Base-by-base conservation (phyloP, 2,329 filamentous ascomycete species). In the Pseudomassariella vexata region DNA sequence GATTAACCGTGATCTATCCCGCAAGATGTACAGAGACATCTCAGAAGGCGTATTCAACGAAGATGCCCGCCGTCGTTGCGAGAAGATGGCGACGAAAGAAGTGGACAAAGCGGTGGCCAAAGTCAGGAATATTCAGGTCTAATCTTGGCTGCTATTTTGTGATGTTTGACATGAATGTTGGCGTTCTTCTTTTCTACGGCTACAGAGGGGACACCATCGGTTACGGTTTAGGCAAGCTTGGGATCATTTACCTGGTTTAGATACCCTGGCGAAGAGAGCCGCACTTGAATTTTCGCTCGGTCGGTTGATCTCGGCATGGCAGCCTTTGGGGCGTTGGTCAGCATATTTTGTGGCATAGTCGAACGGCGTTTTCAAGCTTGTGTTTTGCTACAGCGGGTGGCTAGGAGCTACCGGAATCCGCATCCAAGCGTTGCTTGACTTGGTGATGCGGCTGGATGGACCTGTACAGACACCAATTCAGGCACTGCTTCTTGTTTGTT, bases 1-100 rank as follows among this genome's bases (percentile, higher is more conserved):
- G 35, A 95, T 96, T 60, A 96, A 96, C 54, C 81, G 88, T 40
- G 82, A 84, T 38, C 80, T 96, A 20, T 95, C 87, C 24, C 82
- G 87, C 36, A 85, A 82, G 62, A 67, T 98, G 37, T 98, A 98
- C 59, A 87, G 79, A 42, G 73, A 78, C 39, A 67, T 76, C 27
- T 65, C 66, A 28, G 64, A 70, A 39, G 60, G 68, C 14, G 59
- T 66, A 16, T 68, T 92, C 19, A 75, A 84, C 48, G 71, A 82
- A 15, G 73, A 77, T 18, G 75, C 76, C 35, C 74, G 79, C 36
- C 74, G 73, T 42, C 73, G 71, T 28, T 87, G 87, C 73, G 85
- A 94, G 61, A 77, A 73, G 45, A 72, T 86, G 48, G 89, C 88
- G 10, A 75, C 69, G 12, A 74, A 79, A 26, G 88, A 95, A 60